Base-by-base conservation (phyloP, 805 yeast genomes). In the Ogataea angusta region DNA sequence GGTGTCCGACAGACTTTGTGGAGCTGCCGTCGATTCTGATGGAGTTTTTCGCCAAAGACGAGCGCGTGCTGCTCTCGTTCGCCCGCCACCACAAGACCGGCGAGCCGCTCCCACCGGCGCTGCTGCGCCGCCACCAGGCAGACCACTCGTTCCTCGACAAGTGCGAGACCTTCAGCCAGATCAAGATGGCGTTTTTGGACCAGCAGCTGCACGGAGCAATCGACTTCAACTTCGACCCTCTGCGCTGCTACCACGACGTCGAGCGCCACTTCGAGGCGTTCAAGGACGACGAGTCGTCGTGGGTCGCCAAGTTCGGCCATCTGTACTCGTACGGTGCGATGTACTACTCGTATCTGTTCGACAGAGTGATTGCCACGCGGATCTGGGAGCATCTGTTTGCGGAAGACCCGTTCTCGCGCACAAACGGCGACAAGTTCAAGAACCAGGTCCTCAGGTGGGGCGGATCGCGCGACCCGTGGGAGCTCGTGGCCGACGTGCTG, bases 291-390 rank as follows among this genome's bases (percentile, higher is more conserved):
- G 67, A 75, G 48, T 81, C 95, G 2, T 82, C 81, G 18, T 90
- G 97, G 96, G 95, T 87, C 42, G 97, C 95, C 1, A 87, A 82
- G 57, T 90, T 93, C 63, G 95, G 96, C 1, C 99, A 93, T 57
- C 66, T 93, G 29, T 85, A 84, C 51, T 88, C 96, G 0, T 93
- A 93, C 57, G 98, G 98, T 1, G 86, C 97, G 0, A 85, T 90
- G 1, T 93, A 93, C 58, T 93, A 93, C 64, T 85, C 96, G 22
- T 93, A 93, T 59, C 63, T 93, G 37, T 74, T 93, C 41, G 99
- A 93, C 63, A 67, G 97, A 28, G 96, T 96, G 6, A 85, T 93
- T 48, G 97, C 98, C 0, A 78, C 88, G 18, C 80, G 80, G 54
- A 75, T 91, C 2, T 93, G 96, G 90, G 70, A 73, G 9, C 79